These are phyloP conservation scores for Mycosphaerella sp. DNA, from an alignment of 2,329 filamentous ascomycete genomes.

Conservation along the genomic window DNA sequence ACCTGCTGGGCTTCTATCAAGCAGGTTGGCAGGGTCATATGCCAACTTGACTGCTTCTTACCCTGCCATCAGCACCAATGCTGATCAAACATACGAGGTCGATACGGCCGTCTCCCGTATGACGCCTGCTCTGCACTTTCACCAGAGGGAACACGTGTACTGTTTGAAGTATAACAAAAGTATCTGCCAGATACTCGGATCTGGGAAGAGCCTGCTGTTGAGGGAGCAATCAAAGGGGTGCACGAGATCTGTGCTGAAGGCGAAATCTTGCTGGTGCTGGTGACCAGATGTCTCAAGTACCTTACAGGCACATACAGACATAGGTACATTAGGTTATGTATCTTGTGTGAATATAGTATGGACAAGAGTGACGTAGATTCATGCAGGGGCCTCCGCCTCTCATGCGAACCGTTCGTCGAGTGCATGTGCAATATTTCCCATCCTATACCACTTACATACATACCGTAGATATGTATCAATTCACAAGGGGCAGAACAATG, in stretches of 20 bases:
- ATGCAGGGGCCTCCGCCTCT: too few relatives aligned
- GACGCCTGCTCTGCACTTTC: not conserved
- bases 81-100: not conserved
- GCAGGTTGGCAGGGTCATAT: not conserved
- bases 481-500: too few relatives aligned
- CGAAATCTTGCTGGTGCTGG: slow-evolving; percentile 7
- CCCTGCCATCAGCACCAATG: not conserved
- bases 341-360: too few relatives aligned
- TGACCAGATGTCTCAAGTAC: slow-evolving; percentile 21
- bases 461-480: too few relatives aligned
- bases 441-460: too few relatives aligned
- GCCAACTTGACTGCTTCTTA: not conserved
- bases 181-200: slow-evolving; percentile 1
- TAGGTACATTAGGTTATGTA: too few relatives aligned
- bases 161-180: slow-evolving; percentile 2
- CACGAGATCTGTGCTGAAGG: slow-evolving; percentile 1
- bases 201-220: slow-evolving; percentile 17
- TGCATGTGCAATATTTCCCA: too few relatives aligned
- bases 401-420: too few relatives aligned
- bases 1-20: too few relatives aligned
- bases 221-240: slow-evolving; percentile 12
- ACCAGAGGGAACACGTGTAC: not conserved
- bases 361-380: too few relatives aligned
- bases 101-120: too few relatives aligned
- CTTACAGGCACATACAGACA: slow-evolving; percentile 13